Base-by-base conservation (phyloP, 148 eudicot species). In the Nepenthes mirabilis region DNA sequence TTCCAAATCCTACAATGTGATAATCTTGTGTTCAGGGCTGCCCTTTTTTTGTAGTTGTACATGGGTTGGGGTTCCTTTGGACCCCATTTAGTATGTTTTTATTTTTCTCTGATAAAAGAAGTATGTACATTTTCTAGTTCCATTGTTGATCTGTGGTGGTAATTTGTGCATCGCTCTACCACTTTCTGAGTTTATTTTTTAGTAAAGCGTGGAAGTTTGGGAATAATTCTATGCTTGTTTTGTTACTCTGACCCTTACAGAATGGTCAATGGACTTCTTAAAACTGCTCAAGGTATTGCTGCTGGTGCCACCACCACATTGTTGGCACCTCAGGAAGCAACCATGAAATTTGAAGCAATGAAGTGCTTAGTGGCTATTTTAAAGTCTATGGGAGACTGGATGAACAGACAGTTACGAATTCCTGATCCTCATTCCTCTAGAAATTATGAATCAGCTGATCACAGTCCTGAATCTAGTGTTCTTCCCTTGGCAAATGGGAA, bases 221-320 rank as follows among this genome's bases (percentile, higher is more conserved):
- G 45, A 40, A 40, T 40, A 40, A 40, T 40, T 40, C 8, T 40
- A 3, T 63, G 1, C 59, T 23, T 58, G n/a, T 47, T 43, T 52
- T 14, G 6, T 47, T 64, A 14, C 32, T 40, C 61, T 47, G 13
- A 47, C 62, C 32, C 49, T 52, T 77, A 60, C 86, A 94, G 99
- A 80, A 84, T 90, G 95, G 97, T 94, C 62, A 94, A 89, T 78
- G 99, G 99, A 64, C 99, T 94, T 73, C 93, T 89, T 64, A 94
- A 94, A 83, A 94, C 99, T 73, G 97, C 97, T 70, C 99, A 94
- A 83, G 99, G 99, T 37, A 95, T 89, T 47, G 90, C 95, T 57
- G 86, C 97, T 74, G 99, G 99, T 68, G 80, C 67, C 64, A 62
- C 73, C 49, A 89, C 90, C 61, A 81, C 99, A 47, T 71, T 94